Percentiles rank a stretch among this genome's conserved stretches.
These are phyloP conservation scores for Aspergillus sp. DNA, from an alignment of 2,329 filamentous ascomycete genomes.

Conservation along the genomic window DNA sequence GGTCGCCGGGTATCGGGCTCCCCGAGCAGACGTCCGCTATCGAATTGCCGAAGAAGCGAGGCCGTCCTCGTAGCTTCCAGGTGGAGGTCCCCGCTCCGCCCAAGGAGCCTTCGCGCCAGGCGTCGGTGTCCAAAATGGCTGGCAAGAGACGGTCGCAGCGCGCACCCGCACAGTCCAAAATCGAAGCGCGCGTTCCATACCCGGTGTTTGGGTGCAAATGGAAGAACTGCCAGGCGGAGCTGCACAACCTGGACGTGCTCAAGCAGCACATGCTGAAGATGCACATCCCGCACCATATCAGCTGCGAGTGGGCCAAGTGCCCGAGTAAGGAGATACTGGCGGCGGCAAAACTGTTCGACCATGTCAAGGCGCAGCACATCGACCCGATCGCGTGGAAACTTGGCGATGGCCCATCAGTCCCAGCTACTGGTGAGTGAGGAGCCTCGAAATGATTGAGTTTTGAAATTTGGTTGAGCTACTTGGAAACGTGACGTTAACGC, in stretches of 20 bases:
- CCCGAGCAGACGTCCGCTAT: background rate
- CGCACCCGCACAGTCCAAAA: constrained; percentile 7
- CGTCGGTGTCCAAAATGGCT: constrained; percentile 5
- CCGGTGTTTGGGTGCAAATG: constrained; percentile 49
- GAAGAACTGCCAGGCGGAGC: constrained; percentile 46
- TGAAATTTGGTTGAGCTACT: constrained; percentile 23
- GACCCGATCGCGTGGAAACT: constrained; percentile 45
- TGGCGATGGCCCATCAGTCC: constrained; percentile 51
- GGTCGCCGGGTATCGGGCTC: background rate
- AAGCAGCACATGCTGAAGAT: constrained; percentile 50
- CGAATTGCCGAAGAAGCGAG: background rate
- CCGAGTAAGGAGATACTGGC: constrained; percentile 10
- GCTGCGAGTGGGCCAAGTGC: constrained; percentile 19
- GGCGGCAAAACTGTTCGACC: constrained; percentile 38
- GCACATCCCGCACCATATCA: constrained; percentile 33
- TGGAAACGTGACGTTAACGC: constrained; percentile 8
- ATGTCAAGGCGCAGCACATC: constrained; percentile 47
- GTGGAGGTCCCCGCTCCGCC: background rate
- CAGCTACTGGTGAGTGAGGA: constrained; percentile 46
- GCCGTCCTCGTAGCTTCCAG: too few species aligned
- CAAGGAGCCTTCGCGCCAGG: constrained; percentile 2
- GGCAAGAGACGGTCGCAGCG: constrained; percentile 11
- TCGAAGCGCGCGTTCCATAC: constrained; percentile 18
- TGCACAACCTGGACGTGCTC: constrained; percentile 54
- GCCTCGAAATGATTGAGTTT: constrained; percentile 16